A percentile compares a stretch with the other conserved stretches of the same genome.
These are phyloP conservation scores for Ogataea nakhonphanomensis DNA, from an alignment of 805 yeast species.

Conservation along the genomic window DNA sequence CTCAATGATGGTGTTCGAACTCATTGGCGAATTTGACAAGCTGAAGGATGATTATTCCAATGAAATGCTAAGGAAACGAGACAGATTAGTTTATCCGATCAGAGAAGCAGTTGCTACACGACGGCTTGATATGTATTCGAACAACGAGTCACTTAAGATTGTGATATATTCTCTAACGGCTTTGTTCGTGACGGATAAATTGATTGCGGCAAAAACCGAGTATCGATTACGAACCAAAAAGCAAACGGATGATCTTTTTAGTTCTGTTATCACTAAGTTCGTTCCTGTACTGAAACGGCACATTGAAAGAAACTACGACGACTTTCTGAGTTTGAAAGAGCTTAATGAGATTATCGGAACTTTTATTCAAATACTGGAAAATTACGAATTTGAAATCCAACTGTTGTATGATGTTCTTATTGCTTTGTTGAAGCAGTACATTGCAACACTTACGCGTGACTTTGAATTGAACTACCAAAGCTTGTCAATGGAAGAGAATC, in stretches of 20 bases:
- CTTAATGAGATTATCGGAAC: slow-evolving; percentile 65
- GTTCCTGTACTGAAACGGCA: slow-evolving; percentile 54
- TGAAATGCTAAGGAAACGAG: slow-evolving; percentile 70
- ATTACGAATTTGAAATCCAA: slow-evolving; percentile 56
- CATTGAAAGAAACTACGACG: slow-evolving; percentile 39
- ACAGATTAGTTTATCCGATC: slow-evolving; percentile 62
- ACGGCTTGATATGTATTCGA: slow-evolving; percentile 29
- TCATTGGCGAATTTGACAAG: slow-evolving; percentile 61
- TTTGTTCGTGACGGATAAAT: slow-evolving; percentile 72
- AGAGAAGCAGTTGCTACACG: slow-evolving; percentile 38
- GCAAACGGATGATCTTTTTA: slow-evolving; percentile 73
- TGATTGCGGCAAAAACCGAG: slow-evolving; percentile 59
- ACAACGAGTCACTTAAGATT: slow-evolving; percentile 46
- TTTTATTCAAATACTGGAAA: slow-evolving; percentile 73
- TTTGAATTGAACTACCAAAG: slow-evolving; percentile 61
- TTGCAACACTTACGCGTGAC: slow-evolving; percentile 49
- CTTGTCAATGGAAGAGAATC: slow-evolving; percentile 73
- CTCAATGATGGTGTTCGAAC: slow-evolving; percentile 74
- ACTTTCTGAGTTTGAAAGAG: slow-evolving; percentile 44
- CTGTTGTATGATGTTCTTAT: slow-evolving; percentile 62
- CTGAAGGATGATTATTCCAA: slow-evolving; percentile 62
- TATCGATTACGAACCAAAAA: slow-evolving; percentile 59
- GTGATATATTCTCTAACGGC: slow-evolving; percentile 67
- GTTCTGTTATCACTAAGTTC: slow-evolving; percentile 56
- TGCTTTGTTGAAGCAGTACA: slow-evolving; percentile 54